These are phyloP conservation scores for Yamadazyma kanchanaburiensis DNA, from an alignment of 1,139 yeast genomes.

Conservation along the genomic window DNA sequence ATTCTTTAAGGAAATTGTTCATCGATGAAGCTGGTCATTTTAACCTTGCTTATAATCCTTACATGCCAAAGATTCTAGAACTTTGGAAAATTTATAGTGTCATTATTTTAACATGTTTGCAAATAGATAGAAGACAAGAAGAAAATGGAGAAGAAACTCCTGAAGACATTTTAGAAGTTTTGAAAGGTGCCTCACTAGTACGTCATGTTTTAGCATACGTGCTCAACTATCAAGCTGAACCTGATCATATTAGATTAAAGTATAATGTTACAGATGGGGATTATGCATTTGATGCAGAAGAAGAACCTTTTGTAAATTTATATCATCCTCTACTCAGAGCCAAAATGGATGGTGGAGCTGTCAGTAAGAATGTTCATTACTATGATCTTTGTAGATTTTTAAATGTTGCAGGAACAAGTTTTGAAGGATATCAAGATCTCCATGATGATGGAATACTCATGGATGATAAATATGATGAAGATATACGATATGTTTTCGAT, in stretches of 20 bases:
- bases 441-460: constrained; percentile 14
- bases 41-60: constrained; percentile 56
- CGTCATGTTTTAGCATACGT: constrained; percentile 60
- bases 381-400: constrained; percentile 7
- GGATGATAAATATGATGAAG: constrained; percentile 71
- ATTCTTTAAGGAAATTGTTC: constrained; percentile 52
- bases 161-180: constrained; percentile 43
- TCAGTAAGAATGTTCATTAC: constrained; percentile 5
- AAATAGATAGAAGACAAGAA: constrained; percentile 61
- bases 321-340: constrained; percentile 62
- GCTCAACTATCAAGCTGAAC: constrained; percentile 29
- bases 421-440: constrained; percentile 12
- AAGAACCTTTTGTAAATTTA: constrained; percentile 29
- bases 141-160: constrained; percentile 44
- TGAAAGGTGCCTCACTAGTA: constrained; percentile 63
- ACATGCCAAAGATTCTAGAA: constrained; percentile 50
- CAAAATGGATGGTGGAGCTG: constrained; percentile 52
- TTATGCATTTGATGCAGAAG: constrained; percentile 3
- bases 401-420: constrained; percentile 3
- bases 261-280: background rate
- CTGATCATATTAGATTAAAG: background rate
- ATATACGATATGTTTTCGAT: constrained; percentile 67
- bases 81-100: constrained; percentile 66
- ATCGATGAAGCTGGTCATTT: constrained; percentile 22
- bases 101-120: constrained; percentile 54